Evolutionary conservation across 176 grass and related monocot species (phyloP), one percentile per base, ranked within the genome.

Genomic region (Cenchrus purpureus): DNA sequence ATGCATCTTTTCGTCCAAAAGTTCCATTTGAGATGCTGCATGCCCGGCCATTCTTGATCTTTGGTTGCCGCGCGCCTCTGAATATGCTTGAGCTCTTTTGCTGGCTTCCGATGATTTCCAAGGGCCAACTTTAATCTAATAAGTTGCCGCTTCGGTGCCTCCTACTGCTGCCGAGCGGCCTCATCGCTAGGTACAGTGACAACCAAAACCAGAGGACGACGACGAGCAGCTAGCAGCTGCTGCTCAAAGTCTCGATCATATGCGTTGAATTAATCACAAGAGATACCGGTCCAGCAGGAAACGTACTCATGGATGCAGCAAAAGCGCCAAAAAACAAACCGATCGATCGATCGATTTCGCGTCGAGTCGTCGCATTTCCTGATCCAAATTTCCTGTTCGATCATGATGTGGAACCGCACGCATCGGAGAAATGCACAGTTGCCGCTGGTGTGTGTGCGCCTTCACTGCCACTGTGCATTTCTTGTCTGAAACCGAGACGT

Each of bases 41-140:
- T 25, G 25, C 25, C 25, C 25, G 25, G 25, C 45, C 22, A 62
- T 54, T 54, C 10, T 54, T 54, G 12, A 46, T 17, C 53, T 17
- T 17, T 56, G 15, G 53, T 12, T 57, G 17, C 10, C 19, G 17
- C 53, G 7, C 15, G 54, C 16, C 1, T 4, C 53, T 55, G 37
- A 6, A 6, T 54, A 12, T 14, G 13, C 13, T 5, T 54, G 52
- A 13, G 50, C 61, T 72, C 40, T 83, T 91, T 91, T 45, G 60
- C 75, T 75, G 85, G 54, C 80, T 75, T 87, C 61, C 60, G 15
- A 83, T 74, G 79, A 79, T 51, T 61, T 77, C 88, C 89, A 87
- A 84, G 74, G 85, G 89, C 45, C 89, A 75, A 68, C 42, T 40
- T 40, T 0, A 3, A 40, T 3, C 3, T 61, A 60, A 42, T 12